Evolutionary conservation across 768 basidiomycete genomes (phyloP).

Genomic region (Cubamyces sp.): DNA sequence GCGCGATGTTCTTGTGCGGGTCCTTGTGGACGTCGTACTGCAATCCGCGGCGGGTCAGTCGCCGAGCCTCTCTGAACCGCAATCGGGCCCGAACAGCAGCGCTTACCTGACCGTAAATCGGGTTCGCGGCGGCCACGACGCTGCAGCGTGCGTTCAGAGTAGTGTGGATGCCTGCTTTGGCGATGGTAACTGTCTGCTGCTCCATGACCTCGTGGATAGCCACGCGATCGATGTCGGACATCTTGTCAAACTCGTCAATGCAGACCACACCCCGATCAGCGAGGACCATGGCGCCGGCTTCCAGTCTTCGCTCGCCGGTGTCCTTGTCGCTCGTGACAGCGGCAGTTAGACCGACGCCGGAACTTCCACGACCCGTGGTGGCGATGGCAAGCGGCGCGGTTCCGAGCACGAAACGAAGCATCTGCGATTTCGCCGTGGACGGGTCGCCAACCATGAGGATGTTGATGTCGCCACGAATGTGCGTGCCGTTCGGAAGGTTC

Average conservation of each 20-base stretch:
- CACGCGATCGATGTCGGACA: slow-evolving; percentile 98
- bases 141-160: slow-evolving; percentile 97
- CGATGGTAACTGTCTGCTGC: slow-evolving; percentile 99
- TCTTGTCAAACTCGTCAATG: slow-evolving; percentile 99
- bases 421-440: slow-evolving; percentile 96
- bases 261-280: slow-evolving; percentile 99
- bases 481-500: slow-evolving; percentile 95
- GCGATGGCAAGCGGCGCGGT: slow-evolving; percentile 98
- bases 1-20: slow-evolving; percentile 97
- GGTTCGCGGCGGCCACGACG: slow-evolving; percentile 97
- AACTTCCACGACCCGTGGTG: slow-evolving; percentile 95
- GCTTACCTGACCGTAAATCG: slow-evolving; percentile 92
- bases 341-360: slow-evolving; percentile 98
- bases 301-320: slow-evolving; percentile 94
- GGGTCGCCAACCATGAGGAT: slow-evolving; percentile 99
- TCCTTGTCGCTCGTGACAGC: slow-evolving; percentile 98
- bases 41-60: slow-evolving; percentile 20
- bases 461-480: slow-evolving; percentile 99
- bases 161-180: slow-evolving; percentile 98
- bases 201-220: slow-evolving; percentile 99
- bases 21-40: slow-evolving; percentile 99
- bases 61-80: neutral
- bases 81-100: slow-evolving; percentile 7
- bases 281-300: slow-evolving; percentile 99
- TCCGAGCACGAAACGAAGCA: slow-evolving; percentile 93